Conservation (phyloP, 116 monocot genomes). For the Dioscorea cayenensis region DNA sequence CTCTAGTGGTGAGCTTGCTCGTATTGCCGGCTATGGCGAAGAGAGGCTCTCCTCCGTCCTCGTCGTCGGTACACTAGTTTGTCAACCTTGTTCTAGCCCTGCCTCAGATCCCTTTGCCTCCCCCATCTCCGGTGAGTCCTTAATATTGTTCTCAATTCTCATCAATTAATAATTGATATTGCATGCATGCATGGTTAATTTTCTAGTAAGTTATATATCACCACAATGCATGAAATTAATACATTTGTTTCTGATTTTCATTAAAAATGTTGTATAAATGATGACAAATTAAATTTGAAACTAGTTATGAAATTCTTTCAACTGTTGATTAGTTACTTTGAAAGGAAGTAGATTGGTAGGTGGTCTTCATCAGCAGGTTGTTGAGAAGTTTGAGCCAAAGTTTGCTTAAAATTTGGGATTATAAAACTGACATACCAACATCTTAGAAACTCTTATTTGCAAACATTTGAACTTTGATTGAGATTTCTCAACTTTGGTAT, state of each 20-base stretch:
- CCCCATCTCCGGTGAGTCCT: slow-evolving; percentile 24
- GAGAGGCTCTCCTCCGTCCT: slow-evolving; percentile 58
- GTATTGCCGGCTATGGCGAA: slow-evolving; percentile 55
- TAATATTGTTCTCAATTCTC: not conserved
- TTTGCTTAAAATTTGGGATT: not conserved
- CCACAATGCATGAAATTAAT: too few species aligned
- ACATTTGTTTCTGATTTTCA: too few species aligned
- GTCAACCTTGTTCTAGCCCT: slow-evolving; percentile 23
- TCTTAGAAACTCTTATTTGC: too few species aligned
- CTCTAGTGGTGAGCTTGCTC: slow-evolving; percentile 32
- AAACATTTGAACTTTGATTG: not conserved
- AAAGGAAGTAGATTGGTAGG: not conserved
- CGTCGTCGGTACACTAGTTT: slow-evolving; percentile 40
- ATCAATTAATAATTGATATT: not conserved
- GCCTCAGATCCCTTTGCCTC: slow-evolving; percentile 8
- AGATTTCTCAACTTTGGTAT: not conserved
- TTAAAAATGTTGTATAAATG: too few species aligned
- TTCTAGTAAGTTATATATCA: too few species aligned
- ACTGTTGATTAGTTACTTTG: too few species aligned
- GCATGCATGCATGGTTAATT: not conserved
- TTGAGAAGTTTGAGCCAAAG: not conserved
- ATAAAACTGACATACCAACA: not conserved
- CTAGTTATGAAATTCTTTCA: too few species aligned
- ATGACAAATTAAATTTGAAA: too few species aligned
- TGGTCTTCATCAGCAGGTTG: not conserved